phyloP scores from a whole-genome alignment of 2,329 filamentous ascomycete species.

The Chrysoporthe deuterocubensis region DNA sequence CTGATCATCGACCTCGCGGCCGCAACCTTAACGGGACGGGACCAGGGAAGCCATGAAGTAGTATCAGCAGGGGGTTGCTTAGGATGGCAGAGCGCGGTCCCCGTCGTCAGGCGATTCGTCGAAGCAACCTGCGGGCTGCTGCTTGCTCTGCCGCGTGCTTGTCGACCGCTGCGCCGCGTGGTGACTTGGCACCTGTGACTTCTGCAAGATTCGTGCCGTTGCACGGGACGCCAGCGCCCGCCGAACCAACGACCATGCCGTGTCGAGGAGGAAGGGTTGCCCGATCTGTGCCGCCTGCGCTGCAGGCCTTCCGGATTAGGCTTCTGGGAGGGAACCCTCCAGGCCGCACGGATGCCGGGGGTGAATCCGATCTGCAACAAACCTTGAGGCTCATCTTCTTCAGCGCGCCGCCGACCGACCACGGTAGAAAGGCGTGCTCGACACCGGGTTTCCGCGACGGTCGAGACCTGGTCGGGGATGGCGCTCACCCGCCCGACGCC shows the following conservation, averaged over 20 bases:
- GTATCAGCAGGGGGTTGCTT: no score
- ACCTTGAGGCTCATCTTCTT: not conserved
- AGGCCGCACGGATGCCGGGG: not conserved
- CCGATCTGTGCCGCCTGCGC: not conserved
- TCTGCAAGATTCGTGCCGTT: not conserved
- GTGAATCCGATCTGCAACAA: not conserved
- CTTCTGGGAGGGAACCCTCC: no score
- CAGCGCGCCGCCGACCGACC: no score
- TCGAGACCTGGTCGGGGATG: not conserved
- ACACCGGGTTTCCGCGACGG: no score
- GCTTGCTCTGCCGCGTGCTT: not conserved
- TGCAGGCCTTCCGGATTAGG: not conserved
- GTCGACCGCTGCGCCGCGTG: not conserved
- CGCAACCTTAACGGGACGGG: not conserved
- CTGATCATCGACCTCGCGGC: not conserved
- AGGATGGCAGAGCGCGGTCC: not conserved
- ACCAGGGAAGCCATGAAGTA: no score
- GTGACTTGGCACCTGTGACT: not conserved
- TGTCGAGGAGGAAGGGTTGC: not conserved
- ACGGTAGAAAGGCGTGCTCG: not conserved
- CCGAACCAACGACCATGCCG: conserved; percentile 2
- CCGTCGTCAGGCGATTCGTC: not conserved
- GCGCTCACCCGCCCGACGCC: no score
- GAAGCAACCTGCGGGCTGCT: not conserved
- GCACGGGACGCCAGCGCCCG: not conserved